phyloP scores from a whole-genome alignment of 2,329 filamentous ascomycete species.

The Parastagonospora avenae region DNA sequence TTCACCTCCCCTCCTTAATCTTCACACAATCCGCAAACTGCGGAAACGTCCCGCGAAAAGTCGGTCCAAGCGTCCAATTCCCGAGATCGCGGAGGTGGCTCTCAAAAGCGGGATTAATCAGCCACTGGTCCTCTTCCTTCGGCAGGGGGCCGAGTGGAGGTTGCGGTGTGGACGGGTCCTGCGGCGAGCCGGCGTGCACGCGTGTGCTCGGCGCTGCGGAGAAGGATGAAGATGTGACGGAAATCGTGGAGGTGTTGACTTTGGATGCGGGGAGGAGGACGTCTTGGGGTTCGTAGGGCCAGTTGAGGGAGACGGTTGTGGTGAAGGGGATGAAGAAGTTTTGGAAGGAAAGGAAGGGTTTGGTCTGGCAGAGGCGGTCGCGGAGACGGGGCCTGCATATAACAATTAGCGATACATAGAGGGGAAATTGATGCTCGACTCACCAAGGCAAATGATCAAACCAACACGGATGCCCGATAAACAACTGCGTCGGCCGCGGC shows the following conservation, averaged over 20 bases:
- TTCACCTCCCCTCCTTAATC: conserved; percentile 37
- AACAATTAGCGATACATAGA: conserved; percentile 1
- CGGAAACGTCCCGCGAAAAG: conserved; percentile 71
- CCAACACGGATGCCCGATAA: conserved; percentile 76
- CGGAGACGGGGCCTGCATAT: conserved; percentile 67
- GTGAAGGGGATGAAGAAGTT: conserved; percentile 86
- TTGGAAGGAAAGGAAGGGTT: conserved; percentile 69
- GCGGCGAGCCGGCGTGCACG: conserved; percentile 35
- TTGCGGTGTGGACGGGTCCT: conserved; percentile 28
- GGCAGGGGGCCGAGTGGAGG: conserved; percentile 14
- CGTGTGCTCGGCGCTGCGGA: conserved; percentile 33
- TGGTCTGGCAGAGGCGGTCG: conserved; percentile 63
- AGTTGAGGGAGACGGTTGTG: conserved; percentile 75
- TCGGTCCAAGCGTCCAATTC: conserved; percentile 80
- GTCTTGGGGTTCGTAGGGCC: conserved; percentile 79
- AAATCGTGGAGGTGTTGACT: conserved; percentile 22
- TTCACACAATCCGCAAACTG: conserved; percentile 47
- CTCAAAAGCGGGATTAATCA: conserved; percentile 88
- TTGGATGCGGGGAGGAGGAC: conserved; percentile 62
- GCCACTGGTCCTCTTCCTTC: conserved; percentile 62
- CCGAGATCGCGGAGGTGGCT: conserved; percentile 73
- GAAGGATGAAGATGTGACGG: conserved; percentile 28
- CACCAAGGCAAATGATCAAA: conserved; percentile 79
- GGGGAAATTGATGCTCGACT: conserved; percentile 7
- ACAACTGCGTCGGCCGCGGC: conserved; percentile 69